Evolutionary conservation across 1,139 yeast species (phyloP), one percentile per base, ranked within the genome.

Genomic region (Candida neerlandica): DNA sequence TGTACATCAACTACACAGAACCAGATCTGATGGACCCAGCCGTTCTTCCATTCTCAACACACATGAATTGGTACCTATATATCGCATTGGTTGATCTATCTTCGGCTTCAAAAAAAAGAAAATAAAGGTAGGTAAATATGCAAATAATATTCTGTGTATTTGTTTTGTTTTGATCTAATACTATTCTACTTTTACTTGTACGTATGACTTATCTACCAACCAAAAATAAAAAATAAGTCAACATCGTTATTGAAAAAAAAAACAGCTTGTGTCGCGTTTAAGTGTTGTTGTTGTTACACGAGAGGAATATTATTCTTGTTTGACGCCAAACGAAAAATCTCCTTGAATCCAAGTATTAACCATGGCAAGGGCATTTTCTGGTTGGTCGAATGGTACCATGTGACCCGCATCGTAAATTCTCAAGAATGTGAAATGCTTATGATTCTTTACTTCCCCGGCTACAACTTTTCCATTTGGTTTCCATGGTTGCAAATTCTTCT

Each of bases 371-470:
- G 80, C 59, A 58, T 68, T 70, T 51, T 69, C 69, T 9, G 80
- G 80, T 59, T 76, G 80, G 61, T 77, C 79, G 51, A 54, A 73
- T 40, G 81, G 81, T 50, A 76, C 81, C 81, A 77, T 77, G 62
- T 77, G 81, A 12, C 81, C 81, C 41, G 77, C 81, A 53, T 69
- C 78, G 52, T 62, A 76, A 10, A 76, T 71, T 59, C 80, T 69
- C 63, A 76, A 71, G 63, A 75, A 77, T 27, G 80, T 75, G 51
- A 76, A 75, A 57, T 73, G 66, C 48, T 71, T 62, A 63, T 69
- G 67, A 61, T 75, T 75, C 63, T 75, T 75, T 44, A 77, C 80
- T 58, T 74, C 74, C 54, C 81, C 81, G 19, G 78, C 80, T 30
- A 55, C 51, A 53, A 63, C 37, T 18, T 33, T 33, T 5, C 49